phyloP scores from a whole-genome alignment of 1,284 basidiomycete genomes.

The Leucoagaricus sp. region DNA sequence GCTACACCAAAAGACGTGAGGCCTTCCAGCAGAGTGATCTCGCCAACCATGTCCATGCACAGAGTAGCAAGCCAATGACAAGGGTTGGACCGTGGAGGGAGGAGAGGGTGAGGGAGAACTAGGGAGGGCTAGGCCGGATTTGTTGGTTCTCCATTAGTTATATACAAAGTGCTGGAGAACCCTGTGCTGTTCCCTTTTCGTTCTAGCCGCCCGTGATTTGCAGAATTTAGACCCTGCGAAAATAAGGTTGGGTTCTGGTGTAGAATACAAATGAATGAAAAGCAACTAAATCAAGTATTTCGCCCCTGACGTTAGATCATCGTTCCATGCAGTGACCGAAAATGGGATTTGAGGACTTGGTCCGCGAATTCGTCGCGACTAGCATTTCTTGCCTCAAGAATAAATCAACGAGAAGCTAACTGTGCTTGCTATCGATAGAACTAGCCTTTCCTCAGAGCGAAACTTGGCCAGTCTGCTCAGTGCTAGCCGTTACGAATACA shows the following conservation, averaged over 20 bases:
- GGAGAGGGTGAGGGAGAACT: neutral
- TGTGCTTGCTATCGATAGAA: no score
- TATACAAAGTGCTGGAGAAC: neutral
- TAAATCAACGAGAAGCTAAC: no score
- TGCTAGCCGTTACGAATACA: no score
- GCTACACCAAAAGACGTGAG: neutral
- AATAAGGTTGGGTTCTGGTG: neutral
- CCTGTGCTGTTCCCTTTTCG: neutral
- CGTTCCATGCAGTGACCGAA: neutral
- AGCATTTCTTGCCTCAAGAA: no score
- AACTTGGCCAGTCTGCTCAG: no score
- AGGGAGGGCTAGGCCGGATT: neutral
- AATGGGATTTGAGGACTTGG: neutral
- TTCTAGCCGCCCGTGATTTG: neutral
- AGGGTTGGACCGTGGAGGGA: neutral
- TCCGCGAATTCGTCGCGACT: no score
- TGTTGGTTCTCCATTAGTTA: neutral
- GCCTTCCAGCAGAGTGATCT: neutral
- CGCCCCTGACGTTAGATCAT: neutral
- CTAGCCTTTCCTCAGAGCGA: no score
- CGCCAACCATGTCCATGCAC: neutral
- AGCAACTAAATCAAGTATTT: neutral
- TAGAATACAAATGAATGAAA: neutral
- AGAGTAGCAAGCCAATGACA: neutral
- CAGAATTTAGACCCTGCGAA: neutral